Conservation (phyloP, 148 eudicot genomes). For the Rhododendron simsii region DNA sequence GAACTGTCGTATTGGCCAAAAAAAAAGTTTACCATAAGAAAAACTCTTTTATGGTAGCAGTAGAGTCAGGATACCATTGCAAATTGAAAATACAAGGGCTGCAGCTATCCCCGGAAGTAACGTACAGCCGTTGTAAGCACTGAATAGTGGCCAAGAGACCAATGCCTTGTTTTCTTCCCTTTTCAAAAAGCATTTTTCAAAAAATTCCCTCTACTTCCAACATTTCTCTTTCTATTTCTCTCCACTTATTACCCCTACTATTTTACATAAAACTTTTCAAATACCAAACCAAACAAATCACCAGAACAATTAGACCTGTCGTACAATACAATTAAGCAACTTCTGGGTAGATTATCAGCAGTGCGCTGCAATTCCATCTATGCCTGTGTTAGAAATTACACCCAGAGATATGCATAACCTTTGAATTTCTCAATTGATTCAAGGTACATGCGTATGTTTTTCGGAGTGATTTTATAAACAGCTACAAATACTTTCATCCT, state of each 20-base stretch:
- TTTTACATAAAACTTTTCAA: too few relatives aligned
- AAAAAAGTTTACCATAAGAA: neutral
- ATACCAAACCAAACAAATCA: neutral
- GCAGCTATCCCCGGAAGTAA: neutral
- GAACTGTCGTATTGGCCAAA: neutral
- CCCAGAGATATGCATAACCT: neutral
- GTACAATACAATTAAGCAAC: neutral
- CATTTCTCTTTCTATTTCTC: too few relatives aligned
- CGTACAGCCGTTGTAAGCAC: neutral
- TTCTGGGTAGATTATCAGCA: neutral
- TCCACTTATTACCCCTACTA: too few relatives aligned
- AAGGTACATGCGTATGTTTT: neutral
- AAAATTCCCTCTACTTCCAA: too few relatives aligned
- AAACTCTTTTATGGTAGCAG: neutral
- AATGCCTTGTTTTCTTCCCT: too few relatives aligned
- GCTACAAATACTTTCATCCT: neutral
- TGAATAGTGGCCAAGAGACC: neutral
- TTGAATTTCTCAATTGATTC: neutral
- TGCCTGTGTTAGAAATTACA: constrained; percentile 1
- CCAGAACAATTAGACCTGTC: neutral
- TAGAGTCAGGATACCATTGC: neutral
- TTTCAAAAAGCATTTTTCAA: too few relatives aligned
- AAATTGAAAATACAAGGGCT: neutral
- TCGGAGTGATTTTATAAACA: neutral
- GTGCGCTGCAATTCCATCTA: neutral